Evolutionary conservation across 768 basidiomycete genomes (phyloP).

Genomic region (Phylloporus sp.): DNA sequence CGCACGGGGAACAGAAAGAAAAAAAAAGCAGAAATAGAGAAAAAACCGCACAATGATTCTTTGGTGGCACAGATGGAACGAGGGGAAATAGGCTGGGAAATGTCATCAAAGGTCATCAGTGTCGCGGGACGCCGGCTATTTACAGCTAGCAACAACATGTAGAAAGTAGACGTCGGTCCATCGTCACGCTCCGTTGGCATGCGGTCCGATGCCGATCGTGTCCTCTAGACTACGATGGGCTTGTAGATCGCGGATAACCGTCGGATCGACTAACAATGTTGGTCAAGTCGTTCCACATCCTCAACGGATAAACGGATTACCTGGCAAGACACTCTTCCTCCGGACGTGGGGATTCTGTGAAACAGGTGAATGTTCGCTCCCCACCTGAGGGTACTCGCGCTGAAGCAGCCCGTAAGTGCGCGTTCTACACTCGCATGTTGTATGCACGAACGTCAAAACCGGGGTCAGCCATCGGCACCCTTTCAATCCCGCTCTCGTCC

Average conservation of each 20-base stretch:
- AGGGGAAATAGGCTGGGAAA: conserved; percentile 16
- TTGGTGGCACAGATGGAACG: conserved; percentile 17
- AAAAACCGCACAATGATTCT: conserved; percentile 16
- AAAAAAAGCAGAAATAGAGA: conserved; percentile 6
- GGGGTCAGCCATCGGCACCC: conserved; percentile 90
- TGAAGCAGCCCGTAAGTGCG: conserved; percentile 30
- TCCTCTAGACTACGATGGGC: conserved; percentile 81
- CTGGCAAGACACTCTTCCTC: conserved; percentile 91
- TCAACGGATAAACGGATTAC: conserved; percentile 36
- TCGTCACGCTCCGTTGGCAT: conserved; percentile 27
- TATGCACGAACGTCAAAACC: conserved; percentile 68
- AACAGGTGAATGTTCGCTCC: conserved; percentile 53
- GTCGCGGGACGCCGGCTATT: conserved; percentile 16
- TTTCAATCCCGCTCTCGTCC: conserved; percentile 78
- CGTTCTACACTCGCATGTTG: conserved; percentile 8
- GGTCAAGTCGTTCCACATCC: conserved; percentile 10
- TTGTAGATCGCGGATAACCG: conserved; percentile 82
- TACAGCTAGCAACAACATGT: conserved; percentile 21
- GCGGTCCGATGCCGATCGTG: conserved; percentile 28
- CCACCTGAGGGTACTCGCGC: conserved; percentile 66
- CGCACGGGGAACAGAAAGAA: conserved; percentile 8
- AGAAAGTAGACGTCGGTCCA: conserved; percentile 12
- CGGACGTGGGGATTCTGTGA: conserved; percentile 76
- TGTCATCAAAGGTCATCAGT: conserved; percentile 30
- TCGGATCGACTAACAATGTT: conserved; percentile 66